These are phyloP conservation scores for Nelumbo lutea DNA, from an alignment of 164 flowering plant species.

Conservation along the genomic window DNA sequence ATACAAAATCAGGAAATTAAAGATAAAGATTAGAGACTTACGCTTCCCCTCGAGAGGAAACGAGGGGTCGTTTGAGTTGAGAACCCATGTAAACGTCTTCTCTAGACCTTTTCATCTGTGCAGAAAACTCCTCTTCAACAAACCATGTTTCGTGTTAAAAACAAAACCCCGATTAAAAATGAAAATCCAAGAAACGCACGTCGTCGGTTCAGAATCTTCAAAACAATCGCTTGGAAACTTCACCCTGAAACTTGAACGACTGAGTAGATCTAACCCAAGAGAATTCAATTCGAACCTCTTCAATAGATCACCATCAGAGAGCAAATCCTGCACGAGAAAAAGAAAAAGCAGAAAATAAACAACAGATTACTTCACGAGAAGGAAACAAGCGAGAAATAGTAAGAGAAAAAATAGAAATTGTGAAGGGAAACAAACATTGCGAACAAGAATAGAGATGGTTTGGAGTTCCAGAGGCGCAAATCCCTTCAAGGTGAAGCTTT, in stretches of 20 bases:
- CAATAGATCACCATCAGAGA: slow-evolving; percentile 24
- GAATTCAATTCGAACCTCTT: slow-evolving; percentile 8
- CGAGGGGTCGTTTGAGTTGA: slow-evolving; percentile 56
- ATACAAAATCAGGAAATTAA: not conserved
- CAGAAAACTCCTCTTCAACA: slow-evolving; percentile 7
- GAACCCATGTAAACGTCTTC: slow-evolving; percentile 42
- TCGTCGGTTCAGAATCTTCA: not conserved
- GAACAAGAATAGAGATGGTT: slow-evolving; percentile 1
- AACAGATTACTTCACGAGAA: slow-evolving; percentile 21
- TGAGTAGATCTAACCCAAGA: slow-evolving; percentile 14
- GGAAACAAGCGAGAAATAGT: slow-evolving; percentile 1
- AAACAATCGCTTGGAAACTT: not conserved
- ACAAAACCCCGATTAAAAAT: not conserved
- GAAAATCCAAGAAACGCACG: slow-evolving; percentile 1
- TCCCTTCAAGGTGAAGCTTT: not conserved
- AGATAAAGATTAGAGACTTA: slow-evolving; percentile 25
- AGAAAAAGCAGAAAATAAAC: slow-evolving; percentile 6
- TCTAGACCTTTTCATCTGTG: slow-evolving; percentile 41
- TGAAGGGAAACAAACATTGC: not conserved
- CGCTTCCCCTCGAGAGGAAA: slow-evolving; percentile 57
- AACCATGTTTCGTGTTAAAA: slow-evolving; percentile 1
- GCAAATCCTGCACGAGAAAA: slow-evolving; percentile 22
- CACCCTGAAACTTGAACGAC: not conserved
- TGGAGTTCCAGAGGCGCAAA: not conserved
- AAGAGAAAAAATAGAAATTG: slow-evolving; percentile 2